Base-by-base conservation (phyloP, 139 green algal species). In the Auxenochlorella protothecoides region DNA sequence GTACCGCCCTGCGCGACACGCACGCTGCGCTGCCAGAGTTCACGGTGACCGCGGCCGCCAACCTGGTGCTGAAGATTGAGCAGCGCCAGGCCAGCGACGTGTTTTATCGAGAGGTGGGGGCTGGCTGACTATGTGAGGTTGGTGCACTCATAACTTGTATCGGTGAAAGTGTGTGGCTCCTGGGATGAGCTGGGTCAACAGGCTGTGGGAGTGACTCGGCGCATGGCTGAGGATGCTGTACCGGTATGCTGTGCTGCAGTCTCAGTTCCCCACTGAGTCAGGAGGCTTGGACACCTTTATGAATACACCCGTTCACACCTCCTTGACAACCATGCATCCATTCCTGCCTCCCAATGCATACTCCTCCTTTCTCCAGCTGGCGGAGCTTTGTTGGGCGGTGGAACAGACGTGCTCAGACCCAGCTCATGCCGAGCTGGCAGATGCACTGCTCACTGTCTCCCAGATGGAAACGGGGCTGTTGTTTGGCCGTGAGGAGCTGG, bases 11-110 rank as follows among this genome's bases (percentile, higher is more conserved):
- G 61, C 27, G 27, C 27, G 27, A 44, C 1, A 44, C 27, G 27
- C 27, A 44, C 27, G 27, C 27, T 44, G 27, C 27, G 27, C 27
- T 87, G 71, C 82, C 82, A 7, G 13, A 62, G 13, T 87, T 76
- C 56, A 53, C 69, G 2, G 61, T 61, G 1, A 16, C 84, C 56
- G 54, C 68, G 2, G 74, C 72, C 10, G 72, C 64, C 63, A 80
- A 77, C 69, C 74, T 87, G 5, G 77, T 78, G 8, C 72, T 87
- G 5, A 87, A 84, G 74, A 64, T 87, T 60, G 70, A 71, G 44
- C 60, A 64, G 8, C 15, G 52, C 3, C 65, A 87, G 69, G 82
- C 72, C 54, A 86, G 77, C 60, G 77, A 81, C 72, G 66, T 16
- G 15, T 82, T 82, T n/a, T 82, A 76, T 59, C 68, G 72, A 60